Evolutionary conservation across 495 filamentous ascomycete genomes (phyloP).

Genomic region (Lineolata rhizophorae): DNA sequence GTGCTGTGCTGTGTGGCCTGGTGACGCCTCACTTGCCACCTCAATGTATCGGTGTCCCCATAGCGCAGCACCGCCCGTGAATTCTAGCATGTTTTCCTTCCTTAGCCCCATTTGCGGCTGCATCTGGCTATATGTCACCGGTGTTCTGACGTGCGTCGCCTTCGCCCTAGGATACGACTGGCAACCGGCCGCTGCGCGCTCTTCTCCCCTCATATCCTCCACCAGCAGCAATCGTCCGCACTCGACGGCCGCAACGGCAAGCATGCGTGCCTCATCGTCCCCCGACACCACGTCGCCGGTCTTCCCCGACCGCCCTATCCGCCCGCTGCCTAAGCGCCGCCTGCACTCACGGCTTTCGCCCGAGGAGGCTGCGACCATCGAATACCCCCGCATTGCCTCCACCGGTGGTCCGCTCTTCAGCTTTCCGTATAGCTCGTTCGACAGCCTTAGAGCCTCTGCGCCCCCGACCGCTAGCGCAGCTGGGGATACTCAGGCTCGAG

Average conservation of each 20-base stretch:
- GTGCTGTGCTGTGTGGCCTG: no score
- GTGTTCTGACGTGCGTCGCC: no score
- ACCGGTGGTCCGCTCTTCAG: constrained; percentile 50
- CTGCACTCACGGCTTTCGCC: constrained; percentile 67
- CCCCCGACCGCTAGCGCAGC: neutral
- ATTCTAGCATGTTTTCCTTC: no score
- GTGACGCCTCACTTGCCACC: no score
- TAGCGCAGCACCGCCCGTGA: no score
- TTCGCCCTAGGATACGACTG: no score
- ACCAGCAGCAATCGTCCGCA: constrained; percentile 13
- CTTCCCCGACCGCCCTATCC: constrained; percentile 78
- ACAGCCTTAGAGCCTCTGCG: neutral
- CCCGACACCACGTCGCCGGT: constrained; percentile 52
- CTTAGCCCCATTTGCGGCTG: no score
- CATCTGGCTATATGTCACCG: no score
- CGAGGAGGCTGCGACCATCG: constrained; percentile 61
- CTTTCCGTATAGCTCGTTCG: constrained; percentile 31
- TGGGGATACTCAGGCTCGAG: no score
- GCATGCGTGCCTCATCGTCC: constrained; percentile 35
- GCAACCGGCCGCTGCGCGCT: no score
- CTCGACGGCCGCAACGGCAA: no score
- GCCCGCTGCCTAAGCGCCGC: constrained; percentile 72
- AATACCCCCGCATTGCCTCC: constrained; percentile 52
- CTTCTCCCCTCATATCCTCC: neutral
- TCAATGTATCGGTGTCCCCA: no score